Percentiles rank a stretch among this genome's conserved stretches.
Conservation (phyloP, 2,329 filamentous ascomycete species). For the Penicillium sp. region DNA sequence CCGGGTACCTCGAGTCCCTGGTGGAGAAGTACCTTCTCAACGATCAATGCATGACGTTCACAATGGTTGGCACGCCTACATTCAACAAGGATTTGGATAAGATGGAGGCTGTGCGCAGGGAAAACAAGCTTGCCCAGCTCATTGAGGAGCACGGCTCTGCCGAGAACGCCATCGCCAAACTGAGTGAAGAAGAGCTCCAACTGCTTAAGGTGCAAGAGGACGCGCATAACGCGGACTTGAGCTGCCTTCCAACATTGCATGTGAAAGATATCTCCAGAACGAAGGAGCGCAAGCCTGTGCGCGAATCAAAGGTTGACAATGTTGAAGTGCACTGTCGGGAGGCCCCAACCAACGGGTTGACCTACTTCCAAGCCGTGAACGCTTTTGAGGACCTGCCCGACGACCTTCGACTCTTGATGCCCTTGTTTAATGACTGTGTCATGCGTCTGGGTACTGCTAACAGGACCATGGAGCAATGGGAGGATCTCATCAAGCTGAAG, state of each 20-base stretch:
- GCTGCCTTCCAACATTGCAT: constrained; percentile 79
- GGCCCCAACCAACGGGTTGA: constrained; percentile 89
- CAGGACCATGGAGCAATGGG: constrained; percentile 87
- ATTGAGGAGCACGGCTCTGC: constrained; percentile 64
- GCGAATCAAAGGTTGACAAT: constrained; percentile 53
- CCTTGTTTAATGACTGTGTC: constrained; percentile 84
- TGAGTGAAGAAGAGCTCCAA: constrained; percentile 73
- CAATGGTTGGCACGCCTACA: constrained; percentile 77
- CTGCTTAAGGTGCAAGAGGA: constrained; percentile 78
- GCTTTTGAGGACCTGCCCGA: constrained; percentile 72
- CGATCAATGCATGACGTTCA: constrained; percentile 82
- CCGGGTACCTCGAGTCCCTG: constrained; percentile 74
- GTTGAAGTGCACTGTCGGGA: constrained; percentile 82
- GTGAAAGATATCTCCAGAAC: constrained; percentile 82
- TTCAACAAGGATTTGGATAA: constrained; percentile 68
- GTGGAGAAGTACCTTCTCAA: constrained; percentile 87
- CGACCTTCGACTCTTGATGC: constrained; percentile 76
- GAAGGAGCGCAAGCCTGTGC: constrained; percentile 67
- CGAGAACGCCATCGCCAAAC: constrained; percentile 63
- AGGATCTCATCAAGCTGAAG: constrained; percentile 93
- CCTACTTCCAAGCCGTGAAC: constrained; percentile 90
- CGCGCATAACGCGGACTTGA: constrained; percentile 75
- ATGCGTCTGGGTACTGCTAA: constrained; percentile 88
- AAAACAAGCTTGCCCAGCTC: constrained; percentile 66
- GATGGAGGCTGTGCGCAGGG: constrained; percentile 72